Base-by-base conservation (phyloP, 306 rosid genomes). In the Inga laurina region DNA sequence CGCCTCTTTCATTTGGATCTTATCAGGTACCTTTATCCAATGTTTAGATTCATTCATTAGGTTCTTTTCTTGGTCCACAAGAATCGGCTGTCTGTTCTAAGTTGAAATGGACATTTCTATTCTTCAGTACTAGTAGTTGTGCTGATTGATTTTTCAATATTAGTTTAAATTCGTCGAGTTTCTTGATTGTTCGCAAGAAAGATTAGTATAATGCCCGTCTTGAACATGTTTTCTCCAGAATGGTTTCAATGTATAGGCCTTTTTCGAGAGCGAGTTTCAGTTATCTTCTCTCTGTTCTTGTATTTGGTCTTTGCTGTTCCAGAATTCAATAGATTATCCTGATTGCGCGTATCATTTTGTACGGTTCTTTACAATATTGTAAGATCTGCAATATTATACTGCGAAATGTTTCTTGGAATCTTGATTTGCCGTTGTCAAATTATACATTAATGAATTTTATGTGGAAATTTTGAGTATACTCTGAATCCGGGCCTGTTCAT, bases 1-100 rank as follows among this genome's bases (percentile, higher is more conserved):
- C 81, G 64, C 83, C 79, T 77, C 84, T 30, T 65, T 85, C 68
- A 54, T 84, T 39, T 39, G 43, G 43, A 39, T 39, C 43, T 39
- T 39, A 39, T 39, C 97, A 54, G 97, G 98, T 93, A 80, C 62
- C 51, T 10, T 22, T 27, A 44, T 48, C 30, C 72, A 11, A 8
- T 32, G 7, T 51, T 1, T 70, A 70, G 75, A 71, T 43, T 44
- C 11, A 71, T 22, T 44, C 13, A 21, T 35, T 21, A 41, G 11
- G 24, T 79, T 24, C 9, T 61, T 44, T 61, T n/a, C 0, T 13
- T 27, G 21, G 21, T 30, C 5, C 35, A 12, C 8, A 12, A 43
- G 4, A 67, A 43, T 43, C 75, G 10, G 44, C 21, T 70, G 1
- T 5, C 7, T 16, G 32, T 54, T 69, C 73, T 21, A n/a, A 59